Conservation (phyloP, 78 protist genomes). For the Protostelium mycophagum region DNA sequence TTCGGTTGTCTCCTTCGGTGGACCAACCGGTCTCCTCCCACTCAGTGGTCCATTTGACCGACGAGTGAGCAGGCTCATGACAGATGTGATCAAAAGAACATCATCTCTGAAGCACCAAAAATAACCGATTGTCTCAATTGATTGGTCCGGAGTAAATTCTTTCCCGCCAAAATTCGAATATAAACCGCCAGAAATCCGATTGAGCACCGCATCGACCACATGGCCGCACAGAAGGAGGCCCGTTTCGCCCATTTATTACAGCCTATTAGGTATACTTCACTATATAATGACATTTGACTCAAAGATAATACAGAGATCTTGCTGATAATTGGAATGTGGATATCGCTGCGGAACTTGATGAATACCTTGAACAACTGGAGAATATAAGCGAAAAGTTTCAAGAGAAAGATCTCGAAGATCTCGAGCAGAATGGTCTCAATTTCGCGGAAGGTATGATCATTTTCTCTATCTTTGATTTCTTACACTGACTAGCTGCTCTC, state of each 20-base stretch:
- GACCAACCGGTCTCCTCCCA: too few species aligned
- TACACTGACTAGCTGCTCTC: conserved; percentile 78
- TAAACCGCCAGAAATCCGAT: too few species aligned
- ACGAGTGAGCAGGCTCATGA: neutral
- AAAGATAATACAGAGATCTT: conserved; percentile 74
- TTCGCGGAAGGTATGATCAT: conserved; percentile 80
- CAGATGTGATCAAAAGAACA: too few species aligned
- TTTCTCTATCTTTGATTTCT: neutral
- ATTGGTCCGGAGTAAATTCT: neutral
- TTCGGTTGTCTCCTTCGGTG: neutral
- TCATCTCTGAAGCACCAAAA: too few species aligned
- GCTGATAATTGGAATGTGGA: conserved; percentile 87
- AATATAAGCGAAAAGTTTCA: conserved; percentile 28
- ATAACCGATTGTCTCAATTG: neutral
- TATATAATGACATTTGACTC: too few species aligned
- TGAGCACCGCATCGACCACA: neutral
- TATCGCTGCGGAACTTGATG: conserved; percentile 83
- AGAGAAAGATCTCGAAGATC: conserved; percentile 28
- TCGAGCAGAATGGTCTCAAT: conserved; percentile 37
- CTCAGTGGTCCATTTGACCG: neutral
- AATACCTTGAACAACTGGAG: conserved; percentile 71
- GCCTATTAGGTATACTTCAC: neutral
- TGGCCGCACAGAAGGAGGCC: neutral
- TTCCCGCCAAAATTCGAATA: neutral
- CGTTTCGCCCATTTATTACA: neutral